These are phyloP conservation scores for Lodderomyces elongisporus DNA, from an alignment of 1,139 yeast species.

Conservation along the genomic window DNA sequence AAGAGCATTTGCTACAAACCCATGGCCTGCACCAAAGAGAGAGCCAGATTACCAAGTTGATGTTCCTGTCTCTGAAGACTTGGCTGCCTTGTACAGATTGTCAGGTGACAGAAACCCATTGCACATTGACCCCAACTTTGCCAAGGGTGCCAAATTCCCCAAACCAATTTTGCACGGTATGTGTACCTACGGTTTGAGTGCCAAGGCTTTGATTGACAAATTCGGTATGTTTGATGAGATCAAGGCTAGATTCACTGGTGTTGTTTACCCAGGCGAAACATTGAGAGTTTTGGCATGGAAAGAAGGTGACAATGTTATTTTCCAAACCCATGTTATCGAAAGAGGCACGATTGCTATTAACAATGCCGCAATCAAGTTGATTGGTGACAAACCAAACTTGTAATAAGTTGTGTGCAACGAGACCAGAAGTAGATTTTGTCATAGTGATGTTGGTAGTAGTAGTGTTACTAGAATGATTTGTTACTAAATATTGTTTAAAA, in stretches of 20 bases:
- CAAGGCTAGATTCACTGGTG: constrained; percentile 87
- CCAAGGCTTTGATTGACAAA: constrained; percentile 70
- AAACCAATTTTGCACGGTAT: constrained; percentile 91
- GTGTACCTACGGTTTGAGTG: constrained; percentile 80
- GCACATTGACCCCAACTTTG: constrained; percentile 90
- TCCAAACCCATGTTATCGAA: constrained; percentile 81
- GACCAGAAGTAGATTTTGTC: background rate
- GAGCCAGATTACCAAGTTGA: constrained; percentile 64
- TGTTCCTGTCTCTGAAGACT: constrained; percentile 62
- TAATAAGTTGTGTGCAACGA: background rate
- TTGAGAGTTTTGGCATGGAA: constrained; percentile 84
- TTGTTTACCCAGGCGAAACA: constrained; percentile 96
- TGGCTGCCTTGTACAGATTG: constrained; percentile 86
- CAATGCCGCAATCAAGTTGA: constrained; percentile 80
- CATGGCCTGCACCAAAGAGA: constrained; percentile 61
- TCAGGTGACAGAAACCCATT: constrained; percentile 94
- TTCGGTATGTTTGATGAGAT: constrained; percentile 81
- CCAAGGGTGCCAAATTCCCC: constrained; percentile 82
- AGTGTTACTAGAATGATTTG: no score
- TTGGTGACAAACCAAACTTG: constrained; percentile 35
- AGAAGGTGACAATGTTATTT: constrained; percentile 56
- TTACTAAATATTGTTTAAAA: no score
- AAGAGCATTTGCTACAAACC: constrained; percentile 55
- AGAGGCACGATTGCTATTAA: constrained; percentile 76
- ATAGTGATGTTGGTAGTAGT: no score